Conservation (phyloP, 495 filamentous ascomycete genomes). For the Penicillium crystallinum region DNA sequence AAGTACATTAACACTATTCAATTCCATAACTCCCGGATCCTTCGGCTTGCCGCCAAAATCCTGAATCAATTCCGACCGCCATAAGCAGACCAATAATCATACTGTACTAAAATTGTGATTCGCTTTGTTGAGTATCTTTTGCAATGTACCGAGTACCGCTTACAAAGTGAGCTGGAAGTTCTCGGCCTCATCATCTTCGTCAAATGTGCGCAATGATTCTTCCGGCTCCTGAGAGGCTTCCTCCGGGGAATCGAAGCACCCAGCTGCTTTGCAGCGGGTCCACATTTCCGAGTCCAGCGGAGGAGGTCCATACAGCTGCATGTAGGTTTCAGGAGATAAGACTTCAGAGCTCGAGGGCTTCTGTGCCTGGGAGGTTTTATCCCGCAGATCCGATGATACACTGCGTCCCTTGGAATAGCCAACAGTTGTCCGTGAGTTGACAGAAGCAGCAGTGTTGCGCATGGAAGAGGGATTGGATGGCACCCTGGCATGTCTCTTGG, state of each 20-base stretch:
- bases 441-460: constrained; percentile 56
- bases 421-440: constrained; percentile 68
- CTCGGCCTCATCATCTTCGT: constrained; percentile 39
- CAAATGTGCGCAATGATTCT: constrained; percentile 28
- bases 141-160: not conserved
- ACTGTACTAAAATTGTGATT: constrained; percentile 7
- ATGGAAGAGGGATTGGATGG: constrained; percentile 48
- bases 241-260: constrained; percentile 33
- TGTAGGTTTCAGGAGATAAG: constrained; percentile 41
- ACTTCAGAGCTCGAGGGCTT: constrained; percentile 17
- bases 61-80: not conserved
- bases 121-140: not conserved
- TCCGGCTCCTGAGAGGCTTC: constrained; percentile 20
- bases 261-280: constrained; percentile 33
- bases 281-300: constrained; percentile 42
- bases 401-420: constrained; percentile 74
- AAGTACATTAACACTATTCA: constrained; percentile 10
- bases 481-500: constrained; percentile 34
- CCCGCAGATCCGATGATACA: constrained; percentile 47
- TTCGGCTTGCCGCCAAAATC: constrained; percentile 4
- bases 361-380: constrained; percentile 17
- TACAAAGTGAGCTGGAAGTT: constrained; percentile 43
- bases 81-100: constrained; percentile 6
- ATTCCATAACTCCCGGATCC: constrained; percentile 19
- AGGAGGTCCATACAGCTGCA: constrained; percentile 38